These are phyloP conservation scores for Porogramme epimiltina DNA, from an alignment of 1,284 basidiomycete species.

Conservation along the genomic window DNA sequence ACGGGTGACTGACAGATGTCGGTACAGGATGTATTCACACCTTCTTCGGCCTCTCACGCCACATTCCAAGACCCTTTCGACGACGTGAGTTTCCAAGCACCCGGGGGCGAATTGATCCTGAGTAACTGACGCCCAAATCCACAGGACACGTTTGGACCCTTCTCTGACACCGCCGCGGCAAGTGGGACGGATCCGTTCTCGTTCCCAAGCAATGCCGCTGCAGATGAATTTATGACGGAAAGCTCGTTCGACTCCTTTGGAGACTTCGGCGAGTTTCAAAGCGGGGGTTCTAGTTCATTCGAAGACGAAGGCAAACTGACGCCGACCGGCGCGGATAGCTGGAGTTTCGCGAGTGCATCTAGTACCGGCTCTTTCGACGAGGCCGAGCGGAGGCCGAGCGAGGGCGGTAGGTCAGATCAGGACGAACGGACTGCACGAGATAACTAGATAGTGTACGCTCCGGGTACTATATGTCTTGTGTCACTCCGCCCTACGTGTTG, in stretches of 20 bases:
- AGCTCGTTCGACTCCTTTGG: constrained; percentile 68
- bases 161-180: constrained; percentile 61
- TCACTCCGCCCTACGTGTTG: neutral
- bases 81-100: constrained; percentile 30
- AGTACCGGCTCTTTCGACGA: constrained; percentile 37
- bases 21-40: constrained; percentile 58
- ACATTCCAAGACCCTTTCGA: constrained; percentile 56
- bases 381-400: constrained; percentile 14
- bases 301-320: constrained; percentile 55
- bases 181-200: constrained; percentile 59
- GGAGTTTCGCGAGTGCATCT: constrained; percentile 58
- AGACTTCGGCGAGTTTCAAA: constrained; percentile 81
- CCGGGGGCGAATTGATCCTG: neutral
- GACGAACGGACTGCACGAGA: constrained; percentile 33
- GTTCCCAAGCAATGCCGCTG: constrained; percentile 56
- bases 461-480: constrained; percentile 10
- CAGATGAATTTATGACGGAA: constrained; percentile 52
- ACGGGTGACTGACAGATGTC: neutral
- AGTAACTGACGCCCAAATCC: neutral
- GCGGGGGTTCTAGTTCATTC: constrained; percentile 36
- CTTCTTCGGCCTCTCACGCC: constrained; percentile 31
- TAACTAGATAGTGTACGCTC: constrained; percentile 14
- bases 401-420: constrained; percentile 16
- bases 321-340: constrained; percentile 62
- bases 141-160: constrained; percentile 60